These are phyloP conservation scores for Pluteus cervinus DNA, from an alignment of 768 basidiomycete species.

Conservation along the genomic window DNA sequence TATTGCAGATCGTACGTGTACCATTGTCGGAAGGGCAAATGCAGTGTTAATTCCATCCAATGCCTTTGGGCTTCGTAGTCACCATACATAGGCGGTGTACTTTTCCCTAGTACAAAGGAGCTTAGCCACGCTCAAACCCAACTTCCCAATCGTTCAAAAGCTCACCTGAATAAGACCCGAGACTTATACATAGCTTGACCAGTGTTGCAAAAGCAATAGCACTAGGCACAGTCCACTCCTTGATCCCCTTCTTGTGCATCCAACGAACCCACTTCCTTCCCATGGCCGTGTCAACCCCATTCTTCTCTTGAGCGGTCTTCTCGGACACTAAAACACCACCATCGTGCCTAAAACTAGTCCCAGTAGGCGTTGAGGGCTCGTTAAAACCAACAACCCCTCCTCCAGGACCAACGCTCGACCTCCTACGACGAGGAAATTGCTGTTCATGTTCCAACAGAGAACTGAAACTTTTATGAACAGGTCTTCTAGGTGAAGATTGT, in stretches of 20 bases:
- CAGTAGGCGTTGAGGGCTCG: neutral
- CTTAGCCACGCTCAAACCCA: conserved; percentile 1
- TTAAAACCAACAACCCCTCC: conserved; percentile 10
- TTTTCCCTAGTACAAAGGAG: conserved; percentile 41
- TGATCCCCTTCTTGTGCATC: conserved; percentile 70
- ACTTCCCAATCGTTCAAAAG: no score
- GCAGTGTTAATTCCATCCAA: conserved; percentile 89
- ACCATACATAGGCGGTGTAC: conserved; percentile 78
- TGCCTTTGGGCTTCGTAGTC: conserved; percentile 94
- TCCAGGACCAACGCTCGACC: conserved; percentile 3
- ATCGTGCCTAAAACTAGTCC: neutral
- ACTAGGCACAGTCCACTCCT: conserved; percentile 51
- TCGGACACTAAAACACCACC: no score
- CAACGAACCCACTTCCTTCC: conserved; percentile 66
- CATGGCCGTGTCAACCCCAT: conserved; percentile 28
- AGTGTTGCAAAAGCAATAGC: conserved; percentile 46
- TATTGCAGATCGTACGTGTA: conserved; percentile 85
- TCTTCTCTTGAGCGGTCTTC: no score
- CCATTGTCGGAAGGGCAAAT: conserved; percentile 74
- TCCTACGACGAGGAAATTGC: neutral
- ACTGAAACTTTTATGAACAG: conserved; percentile 31
- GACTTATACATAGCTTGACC: conserved; percentile 63
- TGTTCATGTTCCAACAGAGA: conserved; percentile 32
- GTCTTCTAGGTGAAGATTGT: conserved; percentile 9
- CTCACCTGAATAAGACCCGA: conserved; percentile 83